phyloP scores from a whole-genome alignment of 2,329 filamentous ascomycete species.

The Aureobasidium melanogenum region DNA sequence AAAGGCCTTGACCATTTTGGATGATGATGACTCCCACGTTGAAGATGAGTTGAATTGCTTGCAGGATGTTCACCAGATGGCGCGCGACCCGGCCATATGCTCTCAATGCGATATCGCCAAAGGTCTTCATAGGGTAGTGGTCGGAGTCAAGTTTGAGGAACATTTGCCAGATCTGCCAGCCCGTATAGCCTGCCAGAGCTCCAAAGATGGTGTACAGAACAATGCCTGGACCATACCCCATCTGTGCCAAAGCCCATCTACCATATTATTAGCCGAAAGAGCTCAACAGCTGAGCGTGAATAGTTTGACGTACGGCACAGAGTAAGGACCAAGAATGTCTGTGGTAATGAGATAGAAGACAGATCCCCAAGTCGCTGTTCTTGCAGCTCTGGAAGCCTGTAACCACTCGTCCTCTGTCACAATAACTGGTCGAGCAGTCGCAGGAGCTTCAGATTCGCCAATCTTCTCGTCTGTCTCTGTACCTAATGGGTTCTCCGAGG shows the following conservation, averaged over 20 bases:
- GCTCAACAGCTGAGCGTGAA: background rate
- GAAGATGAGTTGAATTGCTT: constrained; percentile 37
- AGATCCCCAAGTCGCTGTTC: constrained; percentile 28
- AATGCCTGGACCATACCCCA: constrained; percentile 29
- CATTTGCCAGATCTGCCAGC: constrained; percentile 31
- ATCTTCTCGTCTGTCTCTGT: background rate
- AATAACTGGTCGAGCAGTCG: too few species aligned
- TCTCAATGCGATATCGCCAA: constrained; percentile 34
- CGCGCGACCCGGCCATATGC: constrained; percentile 30
- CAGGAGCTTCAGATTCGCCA: background rate
- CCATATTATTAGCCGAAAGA: background rate
- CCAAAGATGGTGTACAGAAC: constrained; percentile 31
- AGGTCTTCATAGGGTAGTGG: constrained; percentile 32
- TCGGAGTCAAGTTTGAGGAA: constrained; percentile 35
- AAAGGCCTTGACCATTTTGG: constrained; percentile 40
- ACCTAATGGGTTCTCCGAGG: background rate
- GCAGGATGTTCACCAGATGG: constrained; percentile 30
- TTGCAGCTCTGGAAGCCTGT: constrained; percentile 26
- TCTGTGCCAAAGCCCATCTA: constrained; percentile 23
- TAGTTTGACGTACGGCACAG: constrained; percentile 19
- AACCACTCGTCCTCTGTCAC: constrained; percentile 26
- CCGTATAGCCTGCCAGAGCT: constrained; percentile 27
- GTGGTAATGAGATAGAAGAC: constrained; percentile 39
- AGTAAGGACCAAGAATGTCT: constrained; percentile 32
- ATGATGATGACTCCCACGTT: constrained; percentile 46